These are phyloP conservation scores for Plasmodium yoelii DNA, from an alignment of 169 alveolate genomes.

Conservation along the genomic window DNA sequence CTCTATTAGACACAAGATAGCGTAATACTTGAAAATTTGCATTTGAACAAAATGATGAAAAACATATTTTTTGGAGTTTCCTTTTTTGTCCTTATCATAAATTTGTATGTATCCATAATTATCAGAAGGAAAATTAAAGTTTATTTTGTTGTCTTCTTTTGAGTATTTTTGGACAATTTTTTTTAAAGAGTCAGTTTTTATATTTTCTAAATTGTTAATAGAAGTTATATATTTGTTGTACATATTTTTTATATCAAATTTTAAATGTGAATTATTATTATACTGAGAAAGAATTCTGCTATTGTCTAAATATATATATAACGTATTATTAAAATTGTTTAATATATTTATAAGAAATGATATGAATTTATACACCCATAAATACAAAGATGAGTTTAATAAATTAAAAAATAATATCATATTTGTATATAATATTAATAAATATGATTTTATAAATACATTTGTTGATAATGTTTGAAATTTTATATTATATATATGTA, in stretches of 20 bases:
- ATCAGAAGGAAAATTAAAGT: conserved; percentile 18
- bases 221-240: conserved; percentile 14
- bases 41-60: conserved; percentile 37
- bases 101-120: conserved; percentile 40
- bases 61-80: conserved; percentile 1
- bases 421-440: conserved; percentile 38
- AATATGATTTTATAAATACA: conserved; percentile 25
- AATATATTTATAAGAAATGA: conserved; percentile 38
- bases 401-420: conserved; percentile 27
- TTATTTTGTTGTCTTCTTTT: conserved; percentile 38
- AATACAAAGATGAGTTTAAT: conserved; percentile 32
- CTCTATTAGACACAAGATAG: conserved; percentile 31
- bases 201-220: conserved; percentile 23
- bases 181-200: conserved; percentile 17
- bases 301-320: conserved; percentile 37
- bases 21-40: conserved; percentile 40
- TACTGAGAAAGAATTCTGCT: conserved; percentile 19
- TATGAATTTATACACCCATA: conserved; percentile 58
- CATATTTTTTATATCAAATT: conserved; percentile 6
- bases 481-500: conserved; percentile 28
- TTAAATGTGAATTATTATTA: conserved; percentile 17
- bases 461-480: conserved; percentile 32
- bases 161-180: conserved; percentile 30
- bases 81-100: conserved; percentile 48
- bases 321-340: conserved; percentile 38